Evolutionary conservation across 495 filamentous ascomycete species (phyloP), one percentile per base, ranked within the genome.

Genomic region (Penicillium taxi): DNA sequence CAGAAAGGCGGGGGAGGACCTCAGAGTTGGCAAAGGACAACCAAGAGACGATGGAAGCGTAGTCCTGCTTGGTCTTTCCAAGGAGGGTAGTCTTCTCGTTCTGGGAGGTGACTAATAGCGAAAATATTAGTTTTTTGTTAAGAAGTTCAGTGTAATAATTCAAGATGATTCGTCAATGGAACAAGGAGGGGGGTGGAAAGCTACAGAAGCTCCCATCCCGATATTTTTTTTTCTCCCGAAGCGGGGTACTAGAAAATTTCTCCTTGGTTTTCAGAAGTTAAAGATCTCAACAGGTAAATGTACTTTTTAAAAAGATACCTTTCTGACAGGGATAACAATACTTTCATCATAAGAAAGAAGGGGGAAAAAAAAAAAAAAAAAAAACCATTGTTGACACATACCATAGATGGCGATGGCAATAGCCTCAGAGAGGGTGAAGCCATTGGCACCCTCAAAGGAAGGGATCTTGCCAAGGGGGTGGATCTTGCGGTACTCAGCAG

Each of bases 271-370:
- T 81, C 79, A 82, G 80, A 81, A 69, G 71, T 70, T 66, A 61
- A 70, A 58, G 56, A 55, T 73, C 75, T 90, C 84, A 86, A 94
- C 86, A 90, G 59, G 37, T 54, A 26, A 65, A 71, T n/a, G n/a
- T n/a, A n/a, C n/a, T n/a, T n/a, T n/a, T n/a, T n/a, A n/a, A n/a
- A n/a, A n/a, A n/a, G n/a, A n/a, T n/a, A n/a, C n/a, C n/a, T 61
- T 93, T 96, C 85, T 91, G 89, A 81, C 85, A 96, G 89, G 89
- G 89, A 96, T 96, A 96, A 96, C 89, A 82, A 53, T 53, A 75
- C 75, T 61, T 70, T 93, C 87, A 93, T 94, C 86, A 86, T 80
- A 52, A 45, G 57, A 66, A 47, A 44, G 26, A 37, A n/a, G 37
- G 45, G 26, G 36, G 9, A 13, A 13, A 8, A 15, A 20, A 37